These are phyloP conservation scores for Maudiozyma saulgeensis DNA, from an alignment of 805 yeast genomes.

Conservation along the genomic window DNA sequence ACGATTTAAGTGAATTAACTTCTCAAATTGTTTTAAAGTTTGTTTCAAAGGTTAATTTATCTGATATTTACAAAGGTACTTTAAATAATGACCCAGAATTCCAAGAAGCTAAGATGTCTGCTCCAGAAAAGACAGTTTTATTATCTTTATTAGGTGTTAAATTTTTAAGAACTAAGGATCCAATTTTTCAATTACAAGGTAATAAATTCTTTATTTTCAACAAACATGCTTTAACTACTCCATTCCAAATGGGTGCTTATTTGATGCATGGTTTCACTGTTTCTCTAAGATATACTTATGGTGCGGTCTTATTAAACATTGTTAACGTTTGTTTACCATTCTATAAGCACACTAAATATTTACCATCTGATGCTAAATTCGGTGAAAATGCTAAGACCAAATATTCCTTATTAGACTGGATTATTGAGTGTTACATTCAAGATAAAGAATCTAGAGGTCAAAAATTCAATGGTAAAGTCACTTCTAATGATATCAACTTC, in stretches of 20 bases:
- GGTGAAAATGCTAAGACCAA: conserved; percentile 8
- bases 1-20: conserved; percentile 5
- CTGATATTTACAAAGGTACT: conserved; percentile 16
- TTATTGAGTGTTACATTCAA: conserved; percentile 13
- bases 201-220: conserved; percentile 16
- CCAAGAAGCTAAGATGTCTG: conserved; percentile 17
- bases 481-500: conserved; percentile 12
- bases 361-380: conserved; percentile 16
- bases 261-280: conserved; percentile 15
- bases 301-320: conserved; percentile 14
- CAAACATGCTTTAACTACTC: conserved; percentile 6
- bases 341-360: conserved; percentile 15
- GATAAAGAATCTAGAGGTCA: background rate
- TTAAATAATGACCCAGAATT: conserved; percentile 8
- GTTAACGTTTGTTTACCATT: conserved; percentile 15
- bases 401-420: conserved; percentile 16
- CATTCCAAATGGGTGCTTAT: conserved; percentile 16
- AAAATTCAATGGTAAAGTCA: background rate
- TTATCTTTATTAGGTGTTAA: conserved; percentile 15
- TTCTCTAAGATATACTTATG: conserved; percentile 13
- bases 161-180: conserved; percentile 9
- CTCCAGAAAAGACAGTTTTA: conserved; percentile 4
- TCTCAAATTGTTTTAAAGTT: conserved; percentile 13
- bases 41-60: conserved; percentile 10
- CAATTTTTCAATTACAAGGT: conserved; percentile 15